A percentile compares a stretch with the other conserved stretches of the same genome.
Evolutionary conservation across 306 rosid species (phyloP).

Genomic region (Abrus precatorius): DNA sequence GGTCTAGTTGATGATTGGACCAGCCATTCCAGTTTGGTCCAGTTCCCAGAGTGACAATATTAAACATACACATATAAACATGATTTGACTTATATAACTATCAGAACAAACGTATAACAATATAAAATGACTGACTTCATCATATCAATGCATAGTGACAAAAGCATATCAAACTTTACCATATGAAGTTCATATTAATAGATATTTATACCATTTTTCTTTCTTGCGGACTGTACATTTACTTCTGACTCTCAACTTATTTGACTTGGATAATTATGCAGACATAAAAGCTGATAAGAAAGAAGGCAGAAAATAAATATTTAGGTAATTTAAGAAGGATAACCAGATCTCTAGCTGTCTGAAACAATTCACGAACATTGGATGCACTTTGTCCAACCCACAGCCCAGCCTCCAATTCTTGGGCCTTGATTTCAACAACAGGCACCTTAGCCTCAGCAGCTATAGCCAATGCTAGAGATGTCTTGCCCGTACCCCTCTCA

Average conservation of each 20-base stretch:
- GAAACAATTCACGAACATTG: constrained; percentile 94
- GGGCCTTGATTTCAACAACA: constrained; percentile 87
- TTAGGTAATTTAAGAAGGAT: constrained; percentile 53
- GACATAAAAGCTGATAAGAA: constrained; percentile 24
- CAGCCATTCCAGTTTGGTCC: constrained; percentile 25
- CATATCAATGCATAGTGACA: constrained; percentile 26
- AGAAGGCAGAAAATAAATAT: constrained; percentile 36
- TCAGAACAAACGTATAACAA: constrained; percentile 28
- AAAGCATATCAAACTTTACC: constrained; percentile 27
- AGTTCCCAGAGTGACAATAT: constrained; percentile 14
- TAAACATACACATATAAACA: constrained; percentile 18
- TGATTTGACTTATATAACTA: constrained; percentile 33
- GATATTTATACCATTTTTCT: constrained; percentile 28
- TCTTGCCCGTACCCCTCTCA: constrained; percentile 98
- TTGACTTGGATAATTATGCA: constrained; percentile 27
- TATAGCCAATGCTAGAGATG: constrained; percentile 95
- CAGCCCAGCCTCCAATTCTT: constrained; percentile 93
- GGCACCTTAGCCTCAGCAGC: constrained; percentile 99
- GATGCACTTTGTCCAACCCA: constrained; percentile 99
- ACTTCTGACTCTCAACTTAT: not conserved
- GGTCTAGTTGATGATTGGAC: constrained; percentile 20
- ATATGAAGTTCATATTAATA: constrained; percentile 25
- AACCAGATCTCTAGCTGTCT: constrained; percentile 98
- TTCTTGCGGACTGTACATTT: constrained; percentile 22
- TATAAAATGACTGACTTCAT: constrained; percentile 31